Evolutionary conservation across 2,329 filamentous ascomycete species (phyloP).

Genomic region (Tolypocladium ovalisporum): DNA sequence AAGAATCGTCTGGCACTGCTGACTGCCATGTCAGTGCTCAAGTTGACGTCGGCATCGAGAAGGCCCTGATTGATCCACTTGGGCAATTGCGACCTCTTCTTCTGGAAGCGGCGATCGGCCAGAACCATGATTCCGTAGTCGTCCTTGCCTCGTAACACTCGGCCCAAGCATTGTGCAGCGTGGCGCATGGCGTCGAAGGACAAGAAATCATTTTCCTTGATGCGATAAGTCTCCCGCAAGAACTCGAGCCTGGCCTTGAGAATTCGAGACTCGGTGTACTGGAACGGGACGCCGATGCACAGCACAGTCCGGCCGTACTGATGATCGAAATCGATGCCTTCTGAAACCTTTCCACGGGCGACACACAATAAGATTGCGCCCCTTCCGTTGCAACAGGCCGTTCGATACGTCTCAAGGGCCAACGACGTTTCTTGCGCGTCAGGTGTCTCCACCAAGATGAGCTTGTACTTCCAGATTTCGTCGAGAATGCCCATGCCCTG

Average conservation of each 20-base stretch:
- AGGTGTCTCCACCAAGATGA: constrained; percentile 94
- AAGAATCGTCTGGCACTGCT: constrained; percentile 83
- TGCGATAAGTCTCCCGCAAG: constrained; percentile 91
- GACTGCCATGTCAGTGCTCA: constrained; percentile 93
- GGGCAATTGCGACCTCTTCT: constrained; percentile 80
- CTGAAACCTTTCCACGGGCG: constrained; percentile 90
- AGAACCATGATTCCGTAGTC: constrained; percentile 99
- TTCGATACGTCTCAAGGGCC: constrained; percentile 91
- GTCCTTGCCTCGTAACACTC: constrained; percentile 90
- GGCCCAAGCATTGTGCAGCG: constrained; percentile 89
- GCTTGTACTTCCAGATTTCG: constrained; percentile 97
- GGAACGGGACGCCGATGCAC: constrained; percentile 94
- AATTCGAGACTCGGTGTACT: constrained; percentile 96
- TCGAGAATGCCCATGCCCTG: constrained; percentile 97
- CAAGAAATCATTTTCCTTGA: constrained; percentile 92
- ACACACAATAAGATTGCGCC: constrained; percentile 91
- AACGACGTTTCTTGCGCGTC: constrained; percentile 95
- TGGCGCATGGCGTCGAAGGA: constrained; percentile 99
- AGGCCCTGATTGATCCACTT: constrained; percentile 95
- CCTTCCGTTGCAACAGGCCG: constrained; percentile 92
- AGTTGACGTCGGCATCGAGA: constrained; percentile 72
- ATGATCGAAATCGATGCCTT: constrained; percentile 98
- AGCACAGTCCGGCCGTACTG: constrained; percentile 94
- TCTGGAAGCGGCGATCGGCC: constrained; percentile 85
- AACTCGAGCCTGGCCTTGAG: constrained; percentile 93